Base-by-base conservation (phyloP, 176 grass and related monocot species). In the Panicum miliaceum region DNA sequence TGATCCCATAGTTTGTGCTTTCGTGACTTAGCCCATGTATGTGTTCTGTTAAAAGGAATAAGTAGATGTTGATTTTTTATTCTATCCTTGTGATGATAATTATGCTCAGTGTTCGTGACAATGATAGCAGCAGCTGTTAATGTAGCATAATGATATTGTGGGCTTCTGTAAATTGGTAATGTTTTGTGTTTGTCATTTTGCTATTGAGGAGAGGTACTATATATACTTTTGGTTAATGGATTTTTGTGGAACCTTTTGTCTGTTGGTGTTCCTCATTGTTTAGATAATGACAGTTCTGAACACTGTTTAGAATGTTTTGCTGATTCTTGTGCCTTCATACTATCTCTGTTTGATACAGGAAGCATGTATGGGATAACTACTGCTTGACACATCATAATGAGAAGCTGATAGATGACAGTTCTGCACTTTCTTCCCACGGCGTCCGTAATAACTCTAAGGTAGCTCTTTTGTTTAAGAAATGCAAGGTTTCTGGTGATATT, bases 301-400 rank as follows among this genome's bases (percentile, higher is more conserved):
- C n/a, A 75, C 18, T 25, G 5, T 3, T 27, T 29, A 38, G 36
- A 9, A 0, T 57, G 37, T 58, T 27, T 52, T 41, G 46, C 68
- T 66, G 25, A 74, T 37, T 20, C 2, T 35, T 25, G 26, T 67
- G 25, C 48, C n/a, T 34, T 76, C 26, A 68, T 36, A 48, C 37
- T 63, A 25, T 8, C 41, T 58, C 14, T 85, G 8, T 84, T 50
- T 80, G 56, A 34, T 77, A 22, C 82, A 92, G 93, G 96, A 98
- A 92, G 58, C 93, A 98, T 87, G 84, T 98, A 78, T 95, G 96
- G 96, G 91, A 82, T 16, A 98, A 93, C 80, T 93, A 93, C 81
- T 98, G 93, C 64, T 65, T 98, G 50, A 70, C 75, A 74, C 73
- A 88, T 61, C 78, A 92, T 26, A 92, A 83, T 60, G 91, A 91